These are phyloP conservation scores for Cyclanthera cordifolia DNA, from an alignment of 306 rosid species.

Conservation along the genomic window DNA sequence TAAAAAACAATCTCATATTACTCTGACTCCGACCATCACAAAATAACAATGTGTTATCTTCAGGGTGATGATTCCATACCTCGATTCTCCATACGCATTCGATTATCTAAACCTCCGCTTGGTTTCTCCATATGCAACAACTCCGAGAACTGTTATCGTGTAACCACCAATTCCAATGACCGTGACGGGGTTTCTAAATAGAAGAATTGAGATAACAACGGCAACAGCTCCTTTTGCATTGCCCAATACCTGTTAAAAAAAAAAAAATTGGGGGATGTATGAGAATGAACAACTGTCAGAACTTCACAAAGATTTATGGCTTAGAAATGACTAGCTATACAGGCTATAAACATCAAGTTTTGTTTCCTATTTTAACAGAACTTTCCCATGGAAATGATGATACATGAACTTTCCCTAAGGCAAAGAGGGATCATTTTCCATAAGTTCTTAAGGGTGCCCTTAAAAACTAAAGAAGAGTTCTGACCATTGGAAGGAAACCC, in stretches of 20 bases:
- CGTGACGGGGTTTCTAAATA: conserved; percentile 88
- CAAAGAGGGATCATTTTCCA: not conserved
- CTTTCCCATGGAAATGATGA: not conserved
- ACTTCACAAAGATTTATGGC: not conserved
- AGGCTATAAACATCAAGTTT: not conserved
- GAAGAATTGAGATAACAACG: conserved; percentile 91
- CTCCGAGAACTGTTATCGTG: conserved; percentile 66
- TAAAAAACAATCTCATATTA: not conserved
- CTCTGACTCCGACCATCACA: not conserved
- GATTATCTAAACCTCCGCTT: conserved; percentile 71
- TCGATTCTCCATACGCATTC: not conserved
- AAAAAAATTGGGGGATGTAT: not conserved
- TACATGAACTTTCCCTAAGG: not conserved
- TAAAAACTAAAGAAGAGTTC: not conserved
- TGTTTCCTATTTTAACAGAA: not conserved
- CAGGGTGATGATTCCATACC: not conserved
- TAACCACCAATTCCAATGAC: conserved; percentile 79
- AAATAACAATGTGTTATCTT: not conserved
- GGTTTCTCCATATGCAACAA: conserved; percentile 87
- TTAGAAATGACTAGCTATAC: not conserved
- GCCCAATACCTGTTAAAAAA: conserved; percentile 65
- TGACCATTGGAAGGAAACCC: not conserved
- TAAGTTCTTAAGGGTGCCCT: not conserved
- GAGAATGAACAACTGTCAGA: not conserved
- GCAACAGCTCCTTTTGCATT: conserved; percentile 98